Conservation (phyloP, 306 rosid genomes). For the Dalbergia cultrata region DNA sequence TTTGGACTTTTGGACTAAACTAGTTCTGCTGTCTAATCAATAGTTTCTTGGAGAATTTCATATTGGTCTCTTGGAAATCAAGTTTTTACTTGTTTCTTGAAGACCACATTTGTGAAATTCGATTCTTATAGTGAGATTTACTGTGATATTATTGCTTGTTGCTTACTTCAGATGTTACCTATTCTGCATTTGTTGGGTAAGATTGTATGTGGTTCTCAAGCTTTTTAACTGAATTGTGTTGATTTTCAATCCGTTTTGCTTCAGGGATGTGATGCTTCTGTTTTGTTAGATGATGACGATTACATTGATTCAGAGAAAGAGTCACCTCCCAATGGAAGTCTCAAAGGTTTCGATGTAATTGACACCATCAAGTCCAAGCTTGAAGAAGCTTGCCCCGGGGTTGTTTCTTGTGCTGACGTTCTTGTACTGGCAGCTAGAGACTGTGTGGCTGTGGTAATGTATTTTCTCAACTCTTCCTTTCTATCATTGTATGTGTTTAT, state of each 20-base stretch:
- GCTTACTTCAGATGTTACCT: neutral
- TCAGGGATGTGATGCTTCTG: conserved; percentile 64
- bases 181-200: neutral
- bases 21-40: too few species aligned
- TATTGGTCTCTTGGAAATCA: neutral
- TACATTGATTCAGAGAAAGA: conserved; percentile 51
- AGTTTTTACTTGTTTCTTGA: neutral
- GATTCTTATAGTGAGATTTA: neutral
- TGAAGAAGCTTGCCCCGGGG: conserved; percentile 54
- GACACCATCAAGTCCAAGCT: conserved; percentile 51
- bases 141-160: neutral
- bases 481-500: neutral
- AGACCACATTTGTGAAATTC: neutral
- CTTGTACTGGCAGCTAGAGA: conserved; percentile 63
- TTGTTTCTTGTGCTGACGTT: conserved; percentile 61
- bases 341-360: conserved; percentile 56
- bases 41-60: neutral
- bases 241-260: conserved; percentile 21
- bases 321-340: conserved; percentile 47
- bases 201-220: neutral
- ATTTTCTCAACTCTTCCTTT: neutral
- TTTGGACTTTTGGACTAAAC: neutral
- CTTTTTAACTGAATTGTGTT: conserved; percentile 14
- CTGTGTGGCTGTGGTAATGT: conserved; percentile 48
- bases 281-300: conserved; percentile 50